Conservation (phyloP, 2,329 filamentous ascomycete genomes). For the Alternaria hordeiaustralica region DNA sequence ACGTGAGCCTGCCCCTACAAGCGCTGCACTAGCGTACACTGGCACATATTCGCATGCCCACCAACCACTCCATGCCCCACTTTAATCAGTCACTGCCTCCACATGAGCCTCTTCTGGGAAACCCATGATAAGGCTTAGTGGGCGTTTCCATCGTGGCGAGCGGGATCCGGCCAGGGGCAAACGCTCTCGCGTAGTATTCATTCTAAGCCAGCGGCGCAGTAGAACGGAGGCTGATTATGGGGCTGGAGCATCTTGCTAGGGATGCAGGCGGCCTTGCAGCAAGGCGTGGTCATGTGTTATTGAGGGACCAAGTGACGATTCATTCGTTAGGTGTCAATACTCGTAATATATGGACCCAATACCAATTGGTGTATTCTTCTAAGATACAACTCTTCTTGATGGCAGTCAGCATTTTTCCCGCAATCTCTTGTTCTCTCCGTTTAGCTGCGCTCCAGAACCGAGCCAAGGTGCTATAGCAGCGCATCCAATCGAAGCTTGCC, state of each 20-base stretch:
- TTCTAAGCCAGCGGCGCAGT: constrained; percentile 9
- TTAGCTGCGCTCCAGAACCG: not conserved
- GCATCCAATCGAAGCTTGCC: not conserved
- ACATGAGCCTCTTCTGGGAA: not conserved
- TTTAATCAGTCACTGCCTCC: constrained; percentile 1
- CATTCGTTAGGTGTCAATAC: not conserved
- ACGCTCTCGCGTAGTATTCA: not conserved
- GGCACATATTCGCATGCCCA: not conserved
- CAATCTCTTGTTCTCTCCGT: not conserved
- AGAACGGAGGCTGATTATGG: not conserved
- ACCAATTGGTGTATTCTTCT: not conserved
- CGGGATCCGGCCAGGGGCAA: constrained; percentile 1
- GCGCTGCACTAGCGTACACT: not conserved
- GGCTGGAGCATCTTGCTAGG: not conserved
- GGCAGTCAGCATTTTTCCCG: not conserved
- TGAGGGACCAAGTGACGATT: not conserved
- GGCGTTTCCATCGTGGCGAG: constrained; percentile 3
- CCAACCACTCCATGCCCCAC: not conserved
- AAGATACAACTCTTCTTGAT: not conserved
- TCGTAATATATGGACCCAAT: not conserved
- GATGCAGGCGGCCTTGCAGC: not conserved
- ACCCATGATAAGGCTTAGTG: not conserved
- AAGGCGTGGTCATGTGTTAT: constrained; percentile 3
- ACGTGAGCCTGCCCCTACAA: constrained; percentile 8
- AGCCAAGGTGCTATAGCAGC: not conserved